Evolutionary conservation across 2,329 filamentous ascomycete genomes (phyloP), one percentile per base, ranked within the genome.

Genomic region (Aureobasidium mangrovei): DNA sequence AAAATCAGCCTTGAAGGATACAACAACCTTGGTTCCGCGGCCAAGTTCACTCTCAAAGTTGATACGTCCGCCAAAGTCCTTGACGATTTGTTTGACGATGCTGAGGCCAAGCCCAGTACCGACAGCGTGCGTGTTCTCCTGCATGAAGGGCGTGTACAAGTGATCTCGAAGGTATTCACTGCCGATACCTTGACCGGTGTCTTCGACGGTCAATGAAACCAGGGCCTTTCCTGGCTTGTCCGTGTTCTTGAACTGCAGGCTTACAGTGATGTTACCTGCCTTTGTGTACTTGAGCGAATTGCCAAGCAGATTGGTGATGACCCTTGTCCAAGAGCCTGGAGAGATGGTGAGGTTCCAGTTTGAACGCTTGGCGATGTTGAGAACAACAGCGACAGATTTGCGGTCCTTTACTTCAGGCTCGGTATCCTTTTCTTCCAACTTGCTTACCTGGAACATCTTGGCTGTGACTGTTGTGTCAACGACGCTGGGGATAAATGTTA

Each of bases 221-320:
- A 18, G 24, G 18, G 42, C 36, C n/a, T 47, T 38, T 4, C 41
- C 26, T 9, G 33, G 24, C 2, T 48, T 27, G 4, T 48, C 51
- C 4, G 43, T 42, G 4, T 48, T 49, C 10, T 43, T 43, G 6
- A 31, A 42, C 8, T 51, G 41, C 6, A 59, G 36, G 26, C 44
- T 54, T 5, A 73, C 58, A 7, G 61, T 59, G 41, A 76, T 70
- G 27, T 63, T 67, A 0, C 73, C 71, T 10, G 62, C 56, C 1
- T 61, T 55, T 0, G 71, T 75, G 56, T 76, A 75, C 56, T 76
- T 77, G 12, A 77, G 61, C 0, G 72, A 66, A 60, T 77, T 77
- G 0, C 74, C 73, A 7, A 74, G 68, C 1, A 77, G 54, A 47
- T 77, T 77, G 65, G 74, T 75, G n/a, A 76, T 60, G 4, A 76